Evolutionary conservation across 768 basidiomycete genomes (phyloP), one percentile per base, ranked within the genome.

Genomic region (Phanerodontia chrysosporium): DNA sequence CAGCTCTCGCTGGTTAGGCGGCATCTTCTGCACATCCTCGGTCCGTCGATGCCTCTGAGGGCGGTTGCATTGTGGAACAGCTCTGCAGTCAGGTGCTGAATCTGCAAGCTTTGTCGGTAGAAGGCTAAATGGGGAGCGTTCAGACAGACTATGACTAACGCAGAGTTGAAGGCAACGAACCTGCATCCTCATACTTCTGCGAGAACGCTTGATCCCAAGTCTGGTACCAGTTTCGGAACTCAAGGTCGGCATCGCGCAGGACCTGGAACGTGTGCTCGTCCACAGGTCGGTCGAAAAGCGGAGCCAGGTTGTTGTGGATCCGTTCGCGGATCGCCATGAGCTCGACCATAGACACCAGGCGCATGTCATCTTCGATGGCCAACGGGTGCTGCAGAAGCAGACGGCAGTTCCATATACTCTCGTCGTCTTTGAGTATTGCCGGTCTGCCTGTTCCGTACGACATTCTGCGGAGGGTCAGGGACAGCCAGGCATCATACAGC

Each of bases 381-480:
- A 96, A 75, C 36, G 95, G 95, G 70, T 97, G 95, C 62, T 86
- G 84, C 24, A 97, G 75, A 21, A 98, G 78, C 48, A 86, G 76
- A 35, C 89, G 84, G 64, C 90, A 92, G 60, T 90, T 83, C 67
- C 79, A 81, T 59, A 98, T 94, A 52, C 92, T 89, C 69, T 95
- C 94, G 65, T 98, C 95, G 60, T 96, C 92, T 66, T 91, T 90
- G 28, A 97, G 76, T 46, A 97, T 92, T 0, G 94, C 92, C 1
- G 95, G 94, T 35, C 95, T 87, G 10, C 95, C 95, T 42, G 91
- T 96, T 3, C 95, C 95, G 65, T 95, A 98, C 0, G 94, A 95
- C 73, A 98, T 80, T 68, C 94, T 96, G 63, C 14, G n/a, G 30
- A 48, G 55, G 24, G 28, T 70, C 49, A 71, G 65, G 7, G 51